Evolutionary conservation across 352 stramenopile genomes (phyloP).

Genomic region (Phytophthora sp.): DNA sequence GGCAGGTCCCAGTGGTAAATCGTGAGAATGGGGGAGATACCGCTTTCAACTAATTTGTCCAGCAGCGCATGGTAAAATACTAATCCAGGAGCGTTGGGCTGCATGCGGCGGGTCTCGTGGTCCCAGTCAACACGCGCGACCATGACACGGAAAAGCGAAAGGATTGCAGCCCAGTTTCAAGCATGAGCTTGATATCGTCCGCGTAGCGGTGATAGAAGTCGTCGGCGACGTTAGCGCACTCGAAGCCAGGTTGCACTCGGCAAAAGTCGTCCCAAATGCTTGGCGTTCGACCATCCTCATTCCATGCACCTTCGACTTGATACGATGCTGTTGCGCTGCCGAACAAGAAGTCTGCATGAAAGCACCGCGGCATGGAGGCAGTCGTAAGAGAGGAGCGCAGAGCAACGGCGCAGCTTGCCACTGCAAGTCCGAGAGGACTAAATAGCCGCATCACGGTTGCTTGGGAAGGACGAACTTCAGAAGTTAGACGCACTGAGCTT

Average conservation of each 20-base stretch:
- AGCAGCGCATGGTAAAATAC: conserved; percentile 66
- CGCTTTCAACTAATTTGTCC: conserved; percentile 18
- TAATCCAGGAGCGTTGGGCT: conserved; percentile 83
- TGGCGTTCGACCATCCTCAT: conserved; percentile 73
- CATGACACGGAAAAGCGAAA: conserved; percentile 91
- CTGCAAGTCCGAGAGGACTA: conserved; percentile 5
- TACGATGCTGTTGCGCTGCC: conserved; percentile 84
- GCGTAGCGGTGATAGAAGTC: conserved; percentile 92
- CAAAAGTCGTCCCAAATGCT: conserved; percentile 94
- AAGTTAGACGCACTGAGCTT: conserved; percentile 12
- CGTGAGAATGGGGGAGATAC: conserved; percentile 22
- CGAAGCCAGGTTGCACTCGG: conserved; percentile 52
- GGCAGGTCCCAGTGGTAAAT: conserved; percentile 31
- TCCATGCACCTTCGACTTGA: conserved; percentile 90
- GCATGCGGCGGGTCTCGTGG: conserved; percentile 35
- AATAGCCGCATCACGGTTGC: conserved; percentile 12
- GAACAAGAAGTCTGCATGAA: conserved; percentile 68
- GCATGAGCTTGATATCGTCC: conserved; percentile 92
- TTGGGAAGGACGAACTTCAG: conserved; percentile 4
- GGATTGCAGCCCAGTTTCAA: conserved; percentile 85
- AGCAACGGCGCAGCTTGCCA: neutral
- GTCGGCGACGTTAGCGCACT: conserved; percentile 89
- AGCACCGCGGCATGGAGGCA: conserved; percentile 31
- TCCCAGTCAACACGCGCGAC: conserved; percentile 87
- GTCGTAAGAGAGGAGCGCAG: neutral